These are phyloP conservation scores for Phaeophleospora eucalypticola DNA, from an alignment of 2,329 filamentous ascomycete species.

Conservation along the genomic window DNA sequence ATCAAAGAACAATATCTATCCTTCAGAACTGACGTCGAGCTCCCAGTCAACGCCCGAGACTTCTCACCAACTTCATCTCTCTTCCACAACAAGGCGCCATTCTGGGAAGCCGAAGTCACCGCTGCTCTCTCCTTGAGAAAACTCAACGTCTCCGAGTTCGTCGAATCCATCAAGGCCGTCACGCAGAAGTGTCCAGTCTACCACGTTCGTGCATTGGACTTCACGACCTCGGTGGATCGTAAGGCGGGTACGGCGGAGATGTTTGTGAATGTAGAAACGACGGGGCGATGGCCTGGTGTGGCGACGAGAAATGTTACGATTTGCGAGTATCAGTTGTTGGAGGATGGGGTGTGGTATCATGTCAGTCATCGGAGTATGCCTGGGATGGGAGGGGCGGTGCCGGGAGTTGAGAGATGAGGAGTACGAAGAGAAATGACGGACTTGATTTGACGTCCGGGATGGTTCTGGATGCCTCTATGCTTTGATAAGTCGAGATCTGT, in stretches of 20 bases:
- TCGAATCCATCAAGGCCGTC: background rate
- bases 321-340: background rate
- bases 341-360: background rate
- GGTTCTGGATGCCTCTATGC: no score
- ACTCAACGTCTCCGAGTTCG: background rate
- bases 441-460: background rate
- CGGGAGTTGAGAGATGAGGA: background rate
- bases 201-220: background rate
- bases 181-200: background rate
- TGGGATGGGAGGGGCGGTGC: background rate
- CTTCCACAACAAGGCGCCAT: background rate
- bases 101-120: background rate
- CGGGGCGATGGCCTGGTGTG: background rate
- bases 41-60: background rate
- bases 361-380: background rate
- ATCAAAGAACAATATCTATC: no score
- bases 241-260: background rate
- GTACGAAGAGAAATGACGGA: no score
- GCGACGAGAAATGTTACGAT: background rate
- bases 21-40: background rate
- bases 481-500: no score
- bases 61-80: background rate
- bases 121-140: background rate
- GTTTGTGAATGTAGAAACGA: background rate
- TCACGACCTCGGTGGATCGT: background rate